Base-by-base conservation (phyloP, 2,329 filamentous ascomycete species). In the Metarhizium guizhouense region DNA sequence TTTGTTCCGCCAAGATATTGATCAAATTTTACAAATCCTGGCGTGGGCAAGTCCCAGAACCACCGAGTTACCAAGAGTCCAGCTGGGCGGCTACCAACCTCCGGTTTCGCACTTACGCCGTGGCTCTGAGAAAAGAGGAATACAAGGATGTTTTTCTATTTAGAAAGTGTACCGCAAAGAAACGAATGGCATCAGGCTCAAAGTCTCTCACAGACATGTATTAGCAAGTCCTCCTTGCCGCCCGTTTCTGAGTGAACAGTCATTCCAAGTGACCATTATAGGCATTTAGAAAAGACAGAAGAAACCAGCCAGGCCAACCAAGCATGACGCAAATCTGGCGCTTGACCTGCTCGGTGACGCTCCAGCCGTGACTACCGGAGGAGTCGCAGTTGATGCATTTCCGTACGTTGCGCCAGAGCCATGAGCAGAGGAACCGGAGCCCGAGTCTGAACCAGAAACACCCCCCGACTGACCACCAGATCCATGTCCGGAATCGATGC, bases 81-180 rank as follows among this genome's bases (percentile, higher is more conserved):
- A 20, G 20, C 20, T 25, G 25, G 25, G 25, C 25, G 25, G 25
- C 25, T 1, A 25, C 25, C 25, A 25, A 25, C 25, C 25, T 25
- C 25, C 25, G 25, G 25, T 25, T 25, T 25, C 25, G 25, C 25
- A 25, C 3, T 25, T 34, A 34, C 32, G 10, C 32, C 2, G 32
- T 8, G 32, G 10, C 32, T 11, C 6, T 8, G 32, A 34, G 32
- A 3, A 34, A 11, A 7, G 32, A 34, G 7, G 32, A 34, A 34
- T 34, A 6, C 6, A 34, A 11, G 1, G 32, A 34, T 6, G 7
- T 34, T 11, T 8, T 34, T 34, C 32, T 34, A 4, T 25, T 25
- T 25, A 25, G 25, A 25, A 25, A 25, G 25, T 20, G 53, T 14
- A 16, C 16, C 14, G 11, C 40, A 20, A n/a, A 74, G 13, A 16